Evolutionary conservation across 2,329 filamentous ascomycete genomes (phyloP), one percentile per base, ranked within the genome.

Genomic region (Aspergillus flavus): DNA sequence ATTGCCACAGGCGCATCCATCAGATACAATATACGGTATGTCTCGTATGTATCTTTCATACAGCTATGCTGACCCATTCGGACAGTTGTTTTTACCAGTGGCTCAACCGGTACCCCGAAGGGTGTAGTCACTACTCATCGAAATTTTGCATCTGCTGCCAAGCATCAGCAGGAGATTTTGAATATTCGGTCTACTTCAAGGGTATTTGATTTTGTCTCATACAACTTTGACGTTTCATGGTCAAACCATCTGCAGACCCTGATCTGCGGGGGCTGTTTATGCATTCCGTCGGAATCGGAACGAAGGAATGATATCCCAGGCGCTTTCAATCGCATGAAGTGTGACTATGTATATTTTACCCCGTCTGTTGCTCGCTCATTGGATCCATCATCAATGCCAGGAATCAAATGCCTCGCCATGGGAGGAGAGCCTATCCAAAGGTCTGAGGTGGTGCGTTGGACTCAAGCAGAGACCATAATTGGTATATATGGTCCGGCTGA

Each of bases 91-190:
- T 85, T 88, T 65, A 82, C 81, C 3, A 82, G 82, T 3, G 82
- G 83, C 0, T 82, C 83, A 1, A 82, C 83, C 1, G 81, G 80
- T 54, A 79, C 78, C 39, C 83, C 84, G 0, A 84, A 84, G 61
- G 86, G 86, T 3, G 81, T 87, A n/a, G 83, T 87, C 53, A 86
- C 88, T 66, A 84, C 82, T 4, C 88, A 90, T 67, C 76, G 76
- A 16, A 61, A 61, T 52, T 61, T 28, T 52, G 34, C 59, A 23
- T 41, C 28, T 57, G 60, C 32, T 14, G 41, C 55, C 3, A 41
- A 36, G 11, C 43, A 57, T 26, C 54, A 53, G 45, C 12, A 28
- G 11, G 53, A 53, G 39, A 55, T 32, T 14, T 26, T 48, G 21
- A 21, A 48, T 48, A 48, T 39, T 34, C 23, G 16, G 32, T 21